Evolutionary conservation across 2,329 filamentous ascomycete species (phyloP).

Genomic region (Apiospora pterosperma): DNA sequence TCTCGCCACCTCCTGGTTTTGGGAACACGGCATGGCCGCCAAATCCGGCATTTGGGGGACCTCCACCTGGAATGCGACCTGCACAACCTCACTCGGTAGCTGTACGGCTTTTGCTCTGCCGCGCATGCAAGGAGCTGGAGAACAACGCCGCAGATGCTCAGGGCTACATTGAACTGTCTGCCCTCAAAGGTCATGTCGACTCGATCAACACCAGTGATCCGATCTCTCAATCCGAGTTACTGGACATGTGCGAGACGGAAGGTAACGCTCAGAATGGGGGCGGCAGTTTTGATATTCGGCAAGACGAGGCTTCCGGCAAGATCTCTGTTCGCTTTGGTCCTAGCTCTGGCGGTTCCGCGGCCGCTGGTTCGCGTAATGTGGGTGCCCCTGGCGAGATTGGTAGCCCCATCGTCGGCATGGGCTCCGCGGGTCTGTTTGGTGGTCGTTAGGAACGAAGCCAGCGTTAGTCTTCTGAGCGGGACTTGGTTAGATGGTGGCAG

Average conservation of each 20-base stretch:
- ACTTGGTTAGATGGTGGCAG: neutral
- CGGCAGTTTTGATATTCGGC: constrained; percentile 74
- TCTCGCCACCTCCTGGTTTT: constrained; percentile 45
- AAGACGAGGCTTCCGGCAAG: constrained; percentile 40
- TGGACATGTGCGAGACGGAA: constrained; percentile 86
- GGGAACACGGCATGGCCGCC: constrained; percentile 33
- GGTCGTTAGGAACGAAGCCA: neutral
- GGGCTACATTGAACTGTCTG: constrained; percentile 67
- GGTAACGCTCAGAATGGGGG: constrained; percentile 84
- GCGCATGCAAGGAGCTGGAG: constrained; percentile 66
- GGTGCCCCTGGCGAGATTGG: constrained; percentile 67
- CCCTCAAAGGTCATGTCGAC: constrained; percentile 64
- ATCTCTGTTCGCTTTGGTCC: constrained; percentile 53
- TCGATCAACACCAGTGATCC: constrained; percentile 41
- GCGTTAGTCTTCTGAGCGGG: neutral
- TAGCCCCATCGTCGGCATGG: constrained; percentile 44
- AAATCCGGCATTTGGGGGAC: constrained; percentile 26
- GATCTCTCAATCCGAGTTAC: constrained; percentile 63
- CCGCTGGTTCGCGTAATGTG: constrained; percentile 40
- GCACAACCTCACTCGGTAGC: constrained; percentile 63
- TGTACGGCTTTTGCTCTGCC: constrained; percentile 71
- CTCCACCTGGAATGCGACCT: constrained; percentile 34
- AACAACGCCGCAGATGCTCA: constrained; percentile 43
- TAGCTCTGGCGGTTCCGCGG: constrained; percentile 39
- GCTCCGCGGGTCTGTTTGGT: neutral